Conservation (phyloP, 1,284 basidiomycete genomes). For the Gymnopus androsaceus region DNA sequence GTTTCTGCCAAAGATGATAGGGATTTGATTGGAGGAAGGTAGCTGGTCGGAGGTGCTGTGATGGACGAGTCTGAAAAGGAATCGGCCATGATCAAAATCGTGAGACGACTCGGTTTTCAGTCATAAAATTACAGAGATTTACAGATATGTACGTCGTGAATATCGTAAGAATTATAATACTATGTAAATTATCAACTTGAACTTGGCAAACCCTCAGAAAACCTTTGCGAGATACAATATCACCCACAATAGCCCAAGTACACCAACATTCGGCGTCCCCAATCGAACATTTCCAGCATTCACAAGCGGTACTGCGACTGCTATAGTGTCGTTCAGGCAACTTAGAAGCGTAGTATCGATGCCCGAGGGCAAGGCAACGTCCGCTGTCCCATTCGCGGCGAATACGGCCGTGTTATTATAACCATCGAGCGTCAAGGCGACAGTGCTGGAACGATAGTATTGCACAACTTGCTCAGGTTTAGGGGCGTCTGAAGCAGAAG, state of each 20-base stretch:
- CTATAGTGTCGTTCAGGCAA: conserved; percentile 63
- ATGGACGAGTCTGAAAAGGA: neutral
- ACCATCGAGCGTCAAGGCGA: conserved; percentile 57
- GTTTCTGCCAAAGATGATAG: neutral
- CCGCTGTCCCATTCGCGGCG: conserved; percentile 41
- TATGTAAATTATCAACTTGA: no score
- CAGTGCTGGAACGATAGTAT: conserved; percentile 61
- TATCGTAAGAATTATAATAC: no score
- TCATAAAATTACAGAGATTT: no score
- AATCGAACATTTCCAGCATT: conserved; percentile 25
- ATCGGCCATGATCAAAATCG: conserved; percentile 1
- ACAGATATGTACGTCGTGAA: no score
- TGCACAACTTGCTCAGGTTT: conserved; percentile 56
- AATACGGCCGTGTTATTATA: conserved; percentile 62
- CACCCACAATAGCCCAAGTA: conserved; percentile 14
- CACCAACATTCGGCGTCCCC: neutral
- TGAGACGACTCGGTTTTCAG: no score
- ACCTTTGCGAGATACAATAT: conserved; percentile 6
- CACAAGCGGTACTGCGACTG: conserved; percentile 44
- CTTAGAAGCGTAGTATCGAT: conserved; percentile 48
- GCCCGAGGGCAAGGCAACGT: conserved; percentile 47
- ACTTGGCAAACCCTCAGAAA: neutral
- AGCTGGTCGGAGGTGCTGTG: conserved; percentile 39
- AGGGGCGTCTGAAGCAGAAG: conserved; percentile 31
- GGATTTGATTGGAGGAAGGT: conserved; percentile 32